Conservation (phyloP, 768 basidiomycete genomes). For the Lactarius sanguifluus region DNA sequence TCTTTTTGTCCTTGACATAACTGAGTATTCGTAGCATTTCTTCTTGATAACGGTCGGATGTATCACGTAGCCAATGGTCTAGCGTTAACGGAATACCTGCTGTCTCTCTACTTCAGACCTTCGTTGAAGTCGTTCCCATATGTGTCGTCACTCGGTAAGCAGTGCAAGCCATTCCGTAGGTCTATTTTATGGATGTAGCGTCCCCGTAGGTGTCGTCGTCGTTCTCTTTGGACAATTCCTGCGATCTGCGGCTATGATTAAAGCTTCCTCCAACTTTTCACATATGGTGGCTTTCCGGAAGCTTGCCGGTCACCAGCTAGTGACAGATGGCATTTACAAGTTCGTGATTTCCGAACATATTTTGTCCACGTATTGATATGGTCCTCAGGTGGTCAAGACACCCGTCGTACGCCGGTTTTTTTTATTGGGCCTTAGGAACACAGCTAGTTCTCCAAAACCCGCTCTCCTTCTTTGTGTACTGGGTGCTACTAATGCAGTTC, state of each 20-base stretch:
- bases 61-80: conserved; percentile 84
- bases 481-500: conserved; percentile 76
- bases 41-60: conserved; percentile 83
- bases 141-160: conserved; percentile 58
- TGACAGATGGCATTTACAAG: conserved; percentile 89
- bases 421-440: conserved; percentile 96
- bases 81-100: conserved; percentile 78
- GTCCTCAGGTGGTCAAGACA: conserved; percentile 76
- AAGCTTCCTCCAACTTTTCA: conserved; percentile 91
- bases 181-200: not conserved
- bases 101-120: conserved; percentile 67
- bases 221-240: conserved; percentile 72
- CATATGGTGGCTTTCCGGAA: conserved; percentile 82
- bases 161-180: not conserved
- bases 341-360: conserved; percentile 42
- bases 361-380: conserved; percentile 11
- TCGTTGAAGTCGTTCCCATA: conserved; percentile 58
- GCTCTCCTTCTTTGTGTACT: conserved; percentile 64
- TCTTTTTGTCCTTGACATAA: not conserved
- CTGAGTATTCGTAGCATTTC: conserved; percentile 63
- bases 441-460: conserved; percentile 91
- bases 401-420: conserved; percentile 96
- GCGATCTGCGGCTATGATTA: conserved; percentile 93
- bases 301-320: conserved; percentile 68
- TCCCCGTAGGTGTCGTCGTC: conserved; percentile 55